A percentile compares a stretch with the other conserved stretches of the same genome.
These are phyloP conservation scores for Rhodocollybia butyracea DNA, from an alignment of 768 basidiomycete species.

Conservation along the genomic window DNA sequence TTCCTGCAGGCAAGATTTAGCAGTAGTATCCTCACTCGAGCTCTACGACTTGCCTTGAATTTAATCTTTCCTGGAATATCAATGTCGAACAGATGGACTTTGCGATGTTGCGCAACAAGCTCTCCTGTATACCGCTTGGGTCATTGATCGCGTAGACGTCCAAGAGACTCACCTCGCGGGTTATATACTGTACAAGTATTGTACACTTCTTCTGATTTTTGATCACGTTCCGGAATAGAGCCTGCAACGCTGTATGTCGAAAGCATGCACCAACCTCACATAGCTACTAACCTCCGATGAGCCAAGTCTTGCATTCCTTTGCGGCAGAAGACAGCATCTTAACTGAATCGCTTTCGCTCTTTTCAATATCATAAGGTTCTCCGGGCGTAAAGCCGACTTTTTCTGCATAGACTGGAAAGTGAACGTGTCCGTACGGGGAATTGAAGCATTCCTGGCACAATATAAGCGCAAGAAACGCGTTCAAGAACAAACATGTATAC, in stretches of 20 bases:
- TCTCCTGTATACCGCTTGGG: slow-evolving; percentile 48
- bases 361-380: slow-evolving; percentile 50
- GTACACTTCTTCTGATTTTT: slow-evolving; percentile 63
- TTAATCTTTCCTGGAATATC: slow-evolving; percentile 91
- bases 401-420: slow-evolving; percentile 86
- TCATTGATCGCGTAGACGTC: slow-evolving; percentile 10
- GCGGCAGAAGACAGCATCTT: slow-evolving; percentile 80
- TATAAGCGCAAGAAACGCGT: not conserved
- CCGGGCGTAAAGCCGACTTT: slow-evolving; percentile 62
- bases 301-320: slow-evolving; percentile 75
- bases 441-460: slow-evolving; percentile 77
- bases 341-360: slow-evolving; percentile 70
- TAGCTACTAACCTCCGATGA: slow-evolving; percentile 77
- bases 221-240: slow-evolving; percentile 86
- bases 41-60: slow-evolving; percentile 61
- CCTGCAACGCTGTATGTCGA: slow-evolving; percentile 42
- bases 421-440: slow-evolving; percentile 74
- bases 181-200: slow-evolving; percentile 94
- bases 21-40: not conserved
- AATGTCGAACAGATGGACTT: slow-evolving; percentile 96
- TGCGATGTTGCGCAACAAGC: slow-evolving; percentile 85
- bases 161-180: slow-evolving; percentile 52
- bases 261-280: not conserved
- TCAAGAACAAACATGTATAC: slow-evolving; percentile 21
- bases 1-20: slow-evolving; percentile 48